A percentile compares a stretch with the other conserved stretches of the same genome.
Evolutionary conservation across 352 stramenopile species (phyloP).

Genomic region (Phytophthora colocasiae): DNA sequence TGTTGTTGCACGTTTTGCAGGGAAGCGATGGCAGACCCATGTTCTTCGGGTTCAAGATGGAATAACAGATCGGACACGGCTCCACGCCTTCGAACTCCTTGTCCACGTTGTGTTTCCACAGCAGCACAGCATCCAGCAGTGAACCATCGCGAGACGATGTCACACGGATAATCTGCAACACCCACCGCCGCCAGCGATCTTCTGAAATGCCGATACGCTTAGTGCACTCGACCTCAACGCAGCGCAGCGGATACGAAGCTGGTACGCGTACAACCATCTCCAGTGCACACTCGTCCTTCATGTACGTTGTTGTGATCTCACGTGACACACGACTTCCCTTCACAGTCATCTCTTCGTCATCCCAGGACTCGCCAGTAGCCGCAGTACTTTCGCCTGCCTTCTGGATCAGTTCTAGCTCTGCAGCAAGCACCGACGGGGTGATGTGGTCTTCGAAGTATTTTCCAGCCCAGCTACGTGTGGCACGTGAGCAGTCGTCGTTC

Average conservation of each 20-base stretch:
- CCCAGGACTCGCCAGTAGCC: conserved; percentile 50
- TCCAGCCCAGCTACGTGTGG: conserved; percentile 79
- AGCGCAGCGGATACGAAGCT: conserved; percentile 88
- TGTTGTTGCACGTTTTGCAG: conserved; percentile 94
- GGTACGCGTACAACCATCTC: conserved; percentile 93
- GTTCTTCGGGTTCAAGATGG: conserved; percentile 91
- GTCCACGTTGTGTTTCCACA: conserved; percentile 94
- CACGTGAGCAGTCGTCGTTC: conserved; percentile 89
- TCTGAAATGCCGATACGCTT: conserved; percentile 92
- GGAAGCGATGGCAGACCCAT: conserved; percentile 88
- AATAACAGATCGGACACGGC: conserved; percentile 94
- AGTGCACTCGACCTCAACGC: conserved; percentile 92
- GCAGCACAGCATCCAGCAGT: conserved; percentile 90
- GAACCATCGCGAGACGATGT: conserved; percentile 90
- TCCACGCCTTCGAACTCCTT: conserved; percentile 94
- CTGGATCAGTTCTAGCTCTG: conserved; percentile 82
- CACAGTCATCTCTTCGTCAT: conserved; percentile 86
- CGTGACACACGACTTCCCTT: conserved; percentile 87
- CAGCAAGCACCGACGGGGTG: conserved; percentile 78
- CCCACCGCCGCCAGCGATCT: conserved; percentile 92
- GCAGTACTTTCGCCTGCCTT: conserved; percentile 52
- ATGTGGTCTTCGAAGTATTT: conserved; percentile 92
- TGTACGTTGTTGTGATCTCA: conserved; percentile 91
- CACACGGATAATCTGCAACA: conserved; percentile 93
- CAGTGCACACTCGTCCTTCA: conserved; percentile 93